Base-by-base conservation (phyloP, 768 basidiomycete species). In the Boletellus ananas region DNA sequence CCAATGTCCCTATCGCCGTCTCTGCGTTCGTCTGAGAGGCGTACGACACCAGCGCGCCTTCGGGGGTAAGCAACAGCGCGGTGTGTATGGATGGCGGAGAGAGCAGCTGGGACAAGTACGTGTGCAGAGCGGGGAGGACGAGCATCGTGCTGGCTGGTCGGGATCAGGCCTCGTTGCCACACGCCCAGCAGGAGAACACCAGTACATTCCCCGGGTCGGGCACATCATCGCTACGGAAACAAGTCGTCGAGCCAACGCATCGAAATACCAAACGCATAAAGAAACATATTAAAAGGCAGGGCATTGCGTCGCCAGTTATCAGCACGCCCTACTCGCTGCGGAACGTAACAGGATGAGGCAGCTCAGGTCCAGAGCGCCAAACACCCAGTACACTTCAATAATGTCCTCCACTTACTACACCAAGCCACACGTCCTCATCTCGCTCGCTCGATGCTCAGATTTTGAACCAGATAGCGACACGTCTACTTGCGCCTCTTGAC, bases 401-500 rank as follows among this genome's bases (percentile, higher is more conserved):
- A 23, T 29, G 29, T 29, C 47, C 50, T 42, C 55, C 56, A 51
- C 48, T 9, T 36, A 38, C 20, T 38, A 45, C 48, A 49, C 43
- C 45, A 58, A 52, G 37, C 29, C 31, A 31, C 36, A 29, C 27
- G 8, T 29, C 9, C 7, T 9, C 29, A 29, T 5, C 9, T 29
- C 39, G 7, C 42, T 25, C 37, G 29, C 45, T 48, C 36, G 27
- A 47, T 20, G 39, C 49, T 49, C 39, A 45, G 11, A 29, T 50
- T 65, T 54, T 57, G 10, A 13, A 33, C 31, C n/a, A n/a, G n/a
- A 27, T 18, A 21, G 8, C 17, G 17, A 38, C 4, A 25, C 36
- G 9, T 63, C 68, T 79, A 80, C 72, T 81, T 80, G 63, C 90
- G 85, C 77, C 89, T 92, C 79, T 88, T 92, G 54, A 83, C 67